Base-by-base conservation (phyloP, 73 alveolate genomes). In the Paramecium primaurelia region DNA sequence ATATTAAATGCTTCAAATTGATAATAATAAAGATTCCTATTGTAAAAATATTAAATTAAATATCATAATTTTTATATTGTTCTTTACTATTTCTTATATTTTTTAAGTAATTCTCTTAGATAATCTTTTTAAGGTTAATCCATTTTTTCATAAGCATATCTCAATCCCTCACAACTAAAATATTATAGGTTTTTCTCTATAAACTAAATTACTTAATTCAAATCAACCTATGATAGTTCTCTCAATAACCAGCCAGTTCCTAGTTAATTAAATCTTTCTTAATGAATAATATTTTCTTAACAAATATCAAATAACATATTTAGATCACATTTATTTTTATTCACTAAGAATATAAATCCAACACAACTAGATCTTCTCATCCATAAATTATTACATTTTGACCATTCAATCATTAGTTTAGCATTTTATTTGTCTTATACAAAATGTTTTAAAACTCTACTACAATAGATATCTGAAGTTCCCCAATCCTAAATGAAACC, bases 311-410 rank as follows among this genome's bases (percentile, higher is more conserved):
- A 75, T 75, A 75, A 22, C 60, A 75, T 37, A 0, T 75, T n/a
- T 16, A 75, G 14, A 40, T 75, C 88, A 14, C 42, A 22, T 22
- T 30, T 30, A 40, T 75, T 34, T 75, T 75, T 75, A 32, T 45
- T 75, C 6, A 75, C 49, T 32, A 40, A 34, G 8, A 45, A 37
- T 14, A 75, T 20, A 75, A 75, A 75, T 40, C 88, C 88, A 4
- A 75, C 88, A 75, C 88, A 75, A 75, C 88, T 75, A n/a, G 64
- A 75, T 75, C 88, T 75, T 37, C 88, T 75, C 37, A 75, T 75
- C 88, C 88, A 75, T 75, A 75, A 40, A 38, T 75, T 75, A 32
- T 75, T 26, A 11, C 49, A 11, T 37, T 75, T 75, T 32, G 88
- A 30, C 88, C 88, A 75, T 16, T 75, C 88, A 11, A 34, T 16